phyloP scores from a whole-genome alignment of 1,139 yeast species.

The Candida sanyaensis region DNA sequence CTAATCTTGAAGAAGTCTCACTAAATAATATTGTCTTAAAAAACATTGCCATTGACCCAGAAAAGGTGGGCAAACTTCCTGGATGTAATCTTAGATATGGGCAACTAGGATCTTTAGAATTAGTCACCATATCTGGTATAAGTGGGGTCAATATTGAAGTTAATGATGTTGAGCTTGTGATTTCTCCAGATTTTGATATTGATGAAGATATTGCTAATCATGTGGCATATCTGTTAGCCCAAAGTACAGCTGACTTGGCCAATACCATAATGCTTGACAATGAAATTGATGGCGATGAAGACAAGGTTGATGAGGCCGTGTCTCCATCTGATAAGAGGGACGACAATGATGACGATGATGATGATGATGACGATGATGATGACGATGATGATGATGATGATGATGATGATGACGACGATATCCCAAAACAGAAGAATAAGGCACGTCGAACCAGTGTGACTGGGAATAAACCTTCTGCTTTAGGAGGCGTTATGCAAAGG shows the following conservation, averaged over 20 bases:
- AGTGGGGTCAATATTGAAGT: constrained; percentile 67
- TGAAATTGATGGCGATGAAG: constrained; percentile 16
- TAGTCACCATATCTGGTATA: constrained; percentile 32
- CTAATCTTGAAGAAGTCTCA: constrained; percentile 76
- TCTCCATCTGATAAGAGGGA: constrained; percentile 9
- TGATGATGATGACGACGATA: constrained; percentile 19
- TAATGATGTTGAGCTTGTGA: constrained; percentile 53
- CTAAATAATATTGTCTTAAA: constrained; percentile 54
- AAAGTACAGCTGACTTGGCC: constrained; percentile 67
- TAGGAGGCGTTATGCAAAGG: constrained; percentile 58
- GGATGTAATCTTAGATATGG: constrained; percentile 70
- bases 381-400: constrained; percentile 17
- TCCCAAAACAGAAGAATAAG: constrained; percentile 8
- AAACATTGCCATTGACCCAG: constrained; percentile 73
- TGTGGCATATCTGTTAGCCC: constrained; percentile 50
- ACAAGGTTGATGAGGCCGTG: constrained; percentile 16
- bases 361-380: constrained; percentile 8
- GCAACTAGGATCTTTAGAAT: constrained; percentile 52
- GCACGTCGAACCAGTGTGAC: constrained; percentile 11
- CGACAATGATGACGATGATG: constrained; percentile 15
- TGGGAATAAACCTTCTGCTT: constrained; percentile 30
- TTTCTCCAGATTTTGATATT: constrained; percentile 49
- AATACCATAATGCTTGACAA: constrained; percentile 52
- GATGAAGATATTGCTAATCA: constrained; percentile 30
- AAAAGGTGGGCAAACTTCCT: constrained; percentile 63